Evolutionary conservation across 495 filamentous ascomycete species (phyloP).

Genomic region (Tuber aestivum): DNA sequence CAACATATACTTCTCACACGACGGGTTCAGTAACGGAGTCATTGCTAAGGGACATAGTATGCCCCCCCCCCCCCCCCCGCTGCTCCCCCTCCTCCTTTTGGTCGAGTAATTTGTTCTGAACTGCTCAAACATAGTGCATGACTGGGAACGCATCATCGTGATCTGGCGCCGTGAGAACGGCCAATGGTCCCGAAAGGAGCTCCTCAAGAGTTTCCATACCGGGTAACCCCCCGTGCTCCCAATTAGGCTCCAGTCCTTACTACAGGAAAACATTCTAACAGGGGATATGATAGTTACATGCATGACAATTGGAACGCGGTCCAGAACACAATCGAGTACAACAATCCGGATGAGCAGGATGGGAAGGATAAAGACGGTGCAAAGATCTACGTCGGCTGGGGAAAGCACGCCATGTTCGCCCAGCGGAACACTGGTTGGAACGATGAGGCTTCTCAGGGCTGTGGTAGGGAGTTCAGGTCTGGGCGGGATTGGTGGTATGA

Average conservation of each 20-base stretch:
- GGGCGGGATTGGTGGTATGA: slow-evolving; percentile 29
- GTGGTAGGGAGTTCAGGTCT: slow-evolving; percentile 29
- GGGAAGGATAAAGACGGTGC: slow-evolving; percentile 32
- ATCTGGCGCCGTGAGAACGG: slow-evolving; percentile 33
- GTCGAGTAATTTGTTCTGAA: slow-evolving; percentile 5
- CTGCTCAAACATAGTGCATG: slow-evolving; percentile 12
- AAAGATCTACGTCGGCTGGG: slow-evolving; percentile 41
- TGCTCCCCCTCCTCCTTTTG: neutral
- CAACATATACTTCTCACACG: slow-evolving; percentile 33
- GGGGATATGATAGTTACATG: slow-evolving; percentile 14
- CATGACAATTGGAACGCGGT: slow-evolving; percentile 22
- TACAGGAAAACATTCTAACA: too few species aligned
- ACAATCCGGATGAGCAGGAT: slow-evolving; percentile 21
- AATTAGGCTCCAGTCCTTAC: neutral
- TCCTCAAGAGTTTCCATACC: slow-evolving; percentile 34
- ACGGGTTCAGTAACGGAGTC: slow-evolving; percentile 27
- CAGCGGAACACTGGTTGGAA: slow-evolving; percentile 33
- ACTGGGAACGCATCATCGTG: slow-evolving; percentile 37
- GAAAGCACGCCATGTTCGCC: slow-evolving; percentile 38
- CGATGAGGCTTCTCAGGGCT: slow-evolving; percentile 30
- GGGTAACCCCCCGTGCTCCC: slow-evolving; percentile 9
- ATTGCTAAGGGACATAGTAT: slow-evolving; percentile 34
- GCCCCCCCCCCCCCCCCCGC: neutral
- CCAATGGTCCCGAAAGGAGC: slow-evolving; percentile 24
- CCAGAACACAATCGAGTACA: slow-evolving; percentile 30